phyloP scores from a whole-genome alignment of 495 filamentous ascomycete species.

The Penicillium antarcticum region DNA sequence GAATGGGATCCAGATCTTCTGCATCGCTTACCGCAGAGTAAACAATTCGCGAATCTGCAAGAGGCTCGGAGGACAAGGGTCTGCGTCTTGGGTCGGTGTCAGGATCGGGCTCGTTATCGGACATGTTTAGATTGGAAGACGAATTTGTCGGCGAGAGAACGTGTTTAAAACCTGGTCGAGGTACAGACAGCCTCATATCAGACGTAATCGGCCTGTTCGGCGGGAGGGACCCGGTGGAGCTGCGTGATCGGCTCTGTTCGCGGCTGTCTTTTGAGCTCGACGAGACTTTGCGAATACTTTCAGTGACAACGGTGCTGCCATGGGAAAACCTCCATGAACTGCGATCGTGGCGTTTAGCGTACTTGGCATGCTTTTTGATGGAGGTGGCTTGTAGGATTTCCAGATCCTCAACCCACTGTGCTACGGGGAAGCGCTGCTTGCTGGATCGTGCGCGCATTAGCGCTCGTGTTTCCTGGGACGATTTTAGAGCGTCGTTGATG shows the following conservation, averaged over 20 bases:
- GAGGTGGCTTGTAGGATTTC: conserved; percentile 58
- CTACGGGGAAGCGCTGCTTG: conserved; percentile 72
- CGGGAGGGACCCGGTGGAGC: conserved; percentile 1
- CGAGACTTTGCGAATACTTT: conserved; percentile 6
- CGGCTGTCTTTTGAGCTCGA: conserved; percentile 5
- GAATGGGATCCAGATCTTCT: not conserved
- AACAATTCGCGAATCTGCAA: conserved; percentile 5
- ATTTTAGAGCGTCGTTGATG: conserved; percentile 64
- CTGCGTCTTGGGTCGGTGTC: not conserved
- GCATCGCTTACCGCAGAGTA: conserved; percentile 5
- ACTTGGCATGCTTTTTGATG: conserved; percentile 36
- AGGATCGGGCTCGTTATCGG: conserved; percentile 1
- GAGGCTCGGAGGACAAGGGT: not conserved
- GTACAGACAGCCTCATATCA: conserved; percentile 6
- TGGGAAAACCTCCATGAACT: conserved; percentile 12
- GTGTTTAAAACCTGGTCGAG: conserved; percentile 4
- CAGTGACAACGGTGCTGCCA: conserved; percentile 10
- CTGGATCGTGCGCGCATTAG: conserved; percentile 72
- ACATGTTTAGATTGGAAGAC: not conserved
- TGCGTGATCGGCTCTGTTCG: conserved; percentile 8
- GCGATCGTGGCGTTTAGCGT: conserved; percentile 3
- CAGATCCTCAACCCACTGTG: conserved; percentile 62
- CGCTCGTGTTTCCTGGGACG: conserved; percentile 53
- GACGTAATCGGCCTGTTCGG: conserved; percentile 1
- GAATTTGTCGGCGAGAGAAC: not conserved